phyloP scores from a whole-genome alignment of 192 early-diverging fungal genomes.

The Dimargaris verticillata region DNA sequence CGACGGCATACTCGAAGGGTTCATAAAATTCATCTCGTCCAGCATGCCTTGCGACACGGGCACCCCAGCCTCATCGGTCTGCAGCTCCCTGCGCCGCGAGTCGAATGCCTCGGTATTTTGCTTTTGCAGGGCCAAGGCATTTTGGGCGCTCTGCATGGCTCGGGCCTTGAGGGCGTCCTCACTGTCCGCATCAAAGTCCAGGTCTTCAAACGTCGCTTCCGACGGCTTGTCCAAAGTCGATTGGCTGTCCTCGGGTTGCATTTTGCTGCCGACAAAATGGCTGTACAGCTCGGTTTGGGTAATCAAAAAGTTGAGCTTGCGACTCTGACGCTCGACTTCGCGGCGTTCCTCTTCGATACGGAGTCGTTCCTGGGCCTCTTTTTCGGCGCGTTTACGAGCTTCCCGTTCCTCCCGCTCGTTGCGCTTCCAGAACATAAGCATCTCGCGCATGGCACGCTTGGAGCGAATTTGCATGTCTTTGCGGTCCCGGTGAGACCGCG shows the following conservation, averaged over 20 bases:
- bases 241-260: slow-evolving; percentile 19
- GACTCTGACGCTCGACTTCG: slow-evolving; percentile 62
- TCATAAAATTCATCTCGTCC: slow-evolving; percentile 75
- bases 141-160: slow-evolving; percentile 55
- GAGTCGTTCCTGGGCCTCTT: slow-evolving; percentile 60
- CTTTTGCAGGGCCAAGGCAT: slow-evolving; percentile 54
- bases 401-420: slow-evolving; percentile 86
- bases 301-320: slow-evolving; percentile 85
- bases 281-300: slow-evolving; percentile 84
- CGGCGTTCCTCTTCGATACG: slow-evolving; percentile 68
- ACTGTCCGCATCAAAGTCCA: slow-evolving; percentile 67
- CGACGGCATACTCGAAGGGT: slow-evolving; percentile 54
- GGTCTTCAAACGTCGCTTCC: slow-evolving; percentile 27
- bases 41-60: slow-evolving; percentile 27
- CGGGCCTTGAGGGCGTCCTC: slow-evolving; percentile 50
- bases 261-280: slow-evolving; percentile 79
- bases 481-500: slow-evolving; percentile 31
- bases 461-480: slow-evolving; percentile 45
- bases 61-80: slow-evolving; percentile 20
- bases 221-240: slow-evolving; percentile 3
- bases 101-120: slow-evolving; percentile 56
- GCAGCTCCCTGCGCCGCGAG: slow-evolving; percentile 21
- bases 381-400: slow-evolving; percentile 70
- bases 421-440: slow-evolving; percentile 81
- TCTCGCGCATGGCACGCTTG: slow-evolving; percentile 52